A percentile compares a stretch with the other conserved stretches of the same genome.
Conservation (phyloP, 2,329 filamentous ascomycete species). For the Neofusicoccum kwambonambiense region DNA sequence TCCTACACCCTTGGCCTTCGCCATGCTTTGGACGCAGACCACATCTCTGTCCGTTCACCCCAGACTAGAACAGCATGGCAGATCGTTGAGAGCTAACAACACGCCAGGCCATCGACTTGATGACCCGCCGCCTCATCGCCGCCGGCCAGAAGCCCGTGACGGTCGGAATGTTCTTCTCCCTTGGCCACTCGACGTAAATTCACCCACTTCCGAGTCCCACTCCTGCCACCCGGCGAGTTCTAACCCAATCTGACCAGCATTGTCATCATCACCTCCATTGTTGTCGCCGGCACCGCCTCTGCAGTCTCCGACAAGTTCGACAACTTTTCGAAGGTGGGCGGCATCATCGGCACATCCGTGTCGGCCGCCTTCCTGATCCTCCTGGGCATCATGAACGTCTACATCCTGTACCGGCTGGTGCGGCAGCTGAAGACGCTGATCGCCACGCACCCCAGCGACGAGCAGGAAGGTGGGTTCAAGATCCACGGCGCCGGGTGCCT, state of each 20-base stretch:
- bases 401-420: conserved; percentile 79
- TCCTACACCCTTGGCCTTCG: conserved; percentile 86
- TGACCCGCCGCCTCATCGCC: conserved; percentile 85
- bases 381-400: conserved; percentile 78
- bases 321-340: conserved; percentile 74
- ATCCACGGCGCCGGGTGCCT: conserved; percentile 77
- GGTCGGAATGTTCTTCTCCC: conserved; percentile 90
- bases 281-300: conserved; percentile 86
- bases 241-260: conserved; percentile 49
- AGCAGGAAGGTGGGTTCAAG: conserved; percentile 55
- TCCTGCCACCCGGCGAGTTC: background rate
- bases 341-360: conserved; percentile 85
- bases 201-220: background rate
- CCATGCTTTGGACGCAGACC: conserved; percentile 97
- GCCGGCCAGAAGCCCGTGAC: conserved; percentile 83
- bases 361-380: conserved; percentile 80
- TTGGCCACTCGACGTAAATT: conserved; percentile 78
- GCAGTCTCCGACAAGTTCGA: conserved; percentile 80
- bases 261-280: conserved; percentile 84
- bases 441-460: conserved; percentile 37
- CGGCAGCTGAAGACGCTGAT: conserved; percentile 65
- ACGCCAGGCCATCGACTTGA: conserved; percentile 77
- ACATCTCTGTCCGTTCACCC: conserved; percentile 59
- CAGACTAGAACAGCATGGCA: background rate
- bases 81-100: background rate